Evolutionary conservation across 306 rosid genomes (phyloP), one percentile per base, ranked within the genome.

Genomic region (Sphenostylis stenocarpa): DNA sequence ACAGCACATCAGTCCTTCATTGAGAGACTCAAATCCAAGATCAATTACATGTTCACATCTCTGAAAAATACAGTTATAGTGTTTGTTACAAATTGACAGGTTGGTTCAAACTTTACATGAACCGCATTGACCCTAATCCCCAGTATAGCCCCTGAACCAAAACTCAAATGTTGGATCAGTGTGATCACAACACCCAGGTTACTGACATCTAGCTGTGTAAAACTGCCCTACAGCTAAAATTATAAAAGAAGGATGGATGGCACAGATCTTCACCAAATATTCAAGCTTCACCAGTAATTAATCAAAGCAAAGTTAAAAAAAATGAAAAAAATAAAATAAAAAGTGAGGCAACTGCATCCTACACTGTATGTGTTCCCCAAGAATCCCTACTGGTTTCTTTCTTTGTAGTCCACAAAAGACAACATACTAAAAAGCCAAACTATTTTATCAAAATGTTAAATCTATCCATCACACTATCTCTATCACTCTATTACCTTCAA

Each of bases 401-500:
- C 28, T 29, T 75, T 70, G 75, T 64, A 70, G 48, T 44, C 45
- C 52, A 77, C 65, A 44, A 20, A 36, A 76, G 45, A 76, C 60
- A 67, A 31, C 70, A 55, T 66, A 77, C 78, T 44, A 45, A 64
- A 48, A 78, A 8, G 17, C 31, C 65, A 67, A 26, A 62, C 52
- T 61, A 58, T 53, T 19, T 55, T 44, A 47, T 77, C 60, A n/a
- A 56, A n/a, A 65, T 51, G 73, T 58, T 70, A 79, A 78, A 65
- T 79, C 67, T 41, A 64, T 19, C 52, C 28, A 81, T 85, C 84
- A 92, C 20, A 82, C 78, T 58, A 81, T 86, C 63, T 84, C 88
- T 67, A 61, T 31, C 55, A 66, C 75, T 83, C 83, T 77, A 73
- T 60, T 43, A 41, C 43, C 81, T 33, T 72, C 70, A 0, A 70